Evolutionary conservation across 2,329 filamentous ascomycete species (phyloP), one percentile per base, ranked within the genome.

Genomic region (Thelonectria rubi): DNA sequence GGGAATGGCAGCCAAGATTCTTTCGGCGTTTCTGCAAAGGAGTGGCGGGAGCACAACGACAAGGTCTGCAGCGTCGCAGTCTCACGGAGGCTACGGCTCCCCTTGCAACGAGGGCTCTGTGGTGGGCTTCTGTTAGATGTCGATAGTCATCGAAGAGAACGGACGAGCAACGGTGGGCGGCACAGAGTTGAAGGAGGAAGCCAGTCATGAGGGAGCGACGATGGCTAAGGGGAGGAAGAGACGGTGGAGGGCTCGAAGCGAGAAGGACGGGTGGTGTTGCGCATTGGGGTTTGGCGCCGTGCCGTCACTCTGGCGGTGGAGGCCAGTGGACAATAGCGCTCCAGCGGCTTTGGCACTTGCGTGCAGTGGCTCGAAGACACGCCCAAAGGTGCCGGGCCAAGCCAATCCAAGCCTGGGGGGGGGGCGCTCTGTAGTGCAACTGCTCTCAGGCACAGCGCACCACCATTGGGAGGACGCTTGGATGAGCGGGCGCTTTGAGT

Each of bases 151-250:
- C 72, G 65, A 81, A 75, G 72, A 83, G 75, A 74, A 77, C 70
- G 74, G 75, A 76, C 69, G 79, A 79, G 71, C 76, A 80, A 70
- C 79, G 77, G 74, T 81, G 79, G 68, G 78, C 73, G 72, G 79
- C 78, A 73, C 82, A 84, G 66, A 82, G 75, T 73, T 77, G 76
- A 60, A 83, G 72, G 63, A 82, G 77, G 71, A 78, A 79, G 70
- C 75, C 76, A 71, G 78, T 82, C 82, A 85, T 85, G 79, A 72
- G 73, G 67, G 65, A 72, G 69, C 71, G 63, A 66, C 61, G 68
- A 62, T 65, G 65, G 68, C 64, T 70, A 70, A 69, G 68, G 69
- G 64, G 68, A 63, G 45, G 21, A 42, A 50, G 42, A 67, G 69
- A 65, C 34, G 34, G 34, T 37, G 34, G 34, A 37, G 34, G 34